These are phyloP conservation scores for Lepidium sativum DNA, from an alignment of 345 rosid genomes.

Conservation along the genomic window DNA sequence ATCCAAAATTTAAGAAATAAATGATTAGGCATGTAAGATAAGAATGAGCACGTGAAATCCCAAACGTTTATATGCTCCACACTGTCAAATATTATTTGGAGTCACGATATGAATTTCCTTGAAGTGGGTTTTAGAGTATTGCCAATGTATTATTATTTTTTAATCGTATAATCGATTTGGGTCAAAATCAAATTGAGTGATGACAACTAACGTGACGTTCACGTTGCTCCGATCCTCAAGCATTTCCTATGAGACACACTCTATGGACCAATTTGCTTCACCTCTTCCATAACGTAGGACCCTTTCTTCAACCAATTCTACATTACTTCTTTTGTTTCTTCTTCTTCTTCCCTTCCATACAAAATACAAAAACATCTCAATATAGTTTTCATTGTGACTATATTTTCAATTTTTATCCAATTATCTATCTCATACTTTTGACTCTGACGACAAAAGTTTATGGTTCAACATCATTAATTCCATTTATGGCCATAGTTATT, in stretches of 20 bases:
- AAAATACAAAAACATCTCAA: slow-evolving; percentile 9
- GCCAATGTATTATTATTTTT: slow-evolving; percentile 1
- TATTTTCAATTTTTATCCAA: slow-evolving; percentile 15
- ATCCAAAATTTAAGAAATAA: not conserved
- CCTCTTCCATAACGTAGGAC: slow-evolving; percentile 33
- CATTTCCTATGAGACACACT: slow-evolving; percentile 24
- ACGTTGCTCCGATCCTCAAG: slow-evolving; percentile 23
- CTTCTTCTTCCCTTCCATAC: not conserved
- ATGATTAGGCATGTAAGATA: slow-evolving; percentile 1
- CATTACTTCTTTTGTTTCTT: slow-evolving; percentile 13
- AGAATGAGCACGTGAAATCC: slow-evolving; percentile 23
- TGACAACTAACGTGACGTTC: slow-evolving; percentile 32
- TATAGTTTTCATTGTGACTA: not conserved
- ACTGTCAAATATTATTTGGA: slow-evolving; percentile 6
- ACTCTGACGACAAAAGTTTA: slow-evolving; percentile 3
- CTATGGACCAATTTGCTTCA: slow-evolving; percentile 27
- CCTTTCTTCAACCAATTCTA: slow-evolving; percentile 7
- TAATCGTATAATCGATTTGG: not conserved
- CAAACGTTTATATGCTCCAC: slow-evolving; percentile 20
- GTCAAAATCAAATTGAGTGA: slow-evolving; percentile 2
- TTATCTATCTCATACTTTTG: slow-evolving; percentile 16
- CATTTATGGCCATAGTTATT: too few relatives aligned
- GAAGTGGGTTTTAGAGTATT: slow-evolving; percentile 28
- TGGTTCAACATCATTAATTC: too few relatives aligned
- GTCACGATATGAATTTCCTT: slow-evolving; percentile 19